Evolutionary conservation across 768 basidiomycete genomes (phyloP).

Genomic region (Hericium alpestre): DNA sequence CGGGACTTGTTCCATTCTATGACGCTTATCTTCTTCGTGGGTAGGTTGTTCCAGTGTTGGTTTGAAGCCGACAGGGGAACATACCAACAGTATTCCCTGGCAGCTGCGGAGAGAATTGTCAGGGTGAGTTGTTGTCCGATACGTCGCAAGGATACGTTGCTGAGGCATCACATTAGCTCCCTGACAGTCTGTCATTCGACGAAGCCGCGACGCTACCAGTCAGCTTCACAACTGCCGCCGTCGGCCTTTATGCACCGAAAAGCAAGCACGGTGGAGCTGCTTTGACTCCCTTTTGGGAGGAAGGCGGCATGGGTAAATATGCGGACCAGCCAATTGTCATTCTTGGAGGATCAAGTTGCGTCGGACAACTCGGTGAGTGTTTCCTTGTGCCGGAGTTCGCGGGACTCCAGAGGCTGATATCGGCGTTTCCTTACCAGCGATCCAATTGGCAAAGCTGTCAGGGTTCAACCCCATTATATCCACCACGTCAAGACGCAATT

Average conservation of each 20-base stretch:
- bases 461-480: constrained; percentile 10
- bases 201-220: constrained; percentile 16
- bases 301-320: constrained; percentile 4
- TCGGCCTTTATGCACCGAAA: constrained; percentile 13
- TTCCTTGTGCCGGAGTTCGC: not conserved
- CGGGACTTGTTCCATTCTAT: not conserved
- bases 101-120: constrained; percentile 8
- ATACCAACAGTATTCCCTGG: constrained; percentile 11
- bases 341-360: constrained; percentile 12
- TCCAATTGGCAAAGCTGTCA: constrained; percentile 8
- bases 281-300: constrained; percentile 6
- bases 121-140: constrained; percentile 3
- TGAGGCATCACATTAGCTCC: constrained; percentile 7
- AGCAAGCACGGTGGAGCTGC: not conserved
- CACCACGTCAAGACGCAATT: constrained; percentile 9
- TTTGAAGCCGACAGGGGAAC: constrained; percentile 4
- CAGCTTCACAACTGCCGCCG: constrained; percentile 16
- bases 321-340: constrained; percentile 8
- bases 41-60: constrained; percentile 3
- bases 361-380: constrained; percentile 14
- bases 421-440: not conserved
- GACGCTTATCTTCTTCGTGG: not conserved
- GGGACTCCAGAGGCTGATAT: not conserved
- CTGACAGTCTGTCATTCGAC: constrained; percentile 13
- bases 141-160: not conserved